phyloP scores from a whole-genome alignment of 116 monocot species.

The Posidonia oceanica region DNA sequence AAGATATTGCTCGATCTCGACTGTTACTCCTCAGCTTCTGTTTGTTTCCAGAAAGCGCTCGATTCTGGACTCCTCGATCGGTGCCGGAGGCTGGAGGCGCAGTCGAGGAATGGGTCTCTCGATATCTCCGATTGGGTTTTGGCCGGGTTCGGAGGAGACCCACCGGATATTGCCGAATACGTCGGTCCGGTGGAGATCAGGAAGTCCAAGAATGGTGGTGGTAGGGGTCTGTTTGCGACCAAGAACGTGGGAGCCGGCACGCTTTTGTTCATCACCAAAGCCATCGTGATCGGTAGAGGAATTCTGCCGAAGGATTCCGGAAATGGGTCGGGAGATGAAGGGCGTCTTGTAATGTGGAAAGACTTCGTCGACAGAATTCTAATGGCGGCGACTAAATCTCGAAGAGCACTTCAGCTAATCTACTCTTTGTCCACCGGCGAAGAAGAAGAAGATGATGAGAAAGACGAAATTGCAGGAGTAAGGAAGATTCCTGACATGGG shows the following conservation, averaged over 20 bases:
- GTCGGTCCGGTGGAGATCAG: conserved; percentile 65
- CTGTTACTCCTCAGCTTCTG: conserved; percentile 42
- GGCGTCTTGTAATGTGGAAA: conserved; percentile 80
- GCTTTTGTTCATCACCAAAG: conserved; percentile 45
- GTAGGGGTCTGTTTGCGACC: conserved; percentile 54
- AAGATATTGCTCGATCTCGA: conserved; percentile 47
- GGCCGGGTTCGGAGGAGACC: conserved; percentile 36
- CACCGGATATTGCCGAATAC: conserved; percentile 72
- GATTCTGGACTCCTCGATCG: conserved; percentile 24
- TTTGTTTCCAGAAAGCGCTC: conserved; percentile 36
- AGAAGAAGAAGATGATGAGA: conserved; percentile 12
- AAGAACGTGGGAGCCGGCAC: conserved; percentile 57
- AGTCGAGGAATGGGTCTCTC: conserved; percentile 49
- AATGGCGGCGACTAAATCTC: conserved; percentile 27
- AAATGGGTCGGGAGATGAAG: conserved; percentile 13
- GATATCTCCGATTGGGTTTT: conserved; percentile 73
- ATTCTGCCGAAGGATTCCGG: conserved; percentile 32
- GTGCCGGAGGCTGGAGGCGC: conserved; percentile 39
- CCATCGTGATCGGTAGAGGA: conserved; percentile 50
- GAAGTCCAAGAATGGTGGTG: conserved; percentile 16
- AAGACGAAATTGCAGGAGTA: background rate
- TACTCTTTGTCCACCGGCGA: conserved; percentile 50
- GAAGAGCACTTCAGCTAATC: conserved; percentile 30
- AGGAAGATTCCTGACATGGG: conserved; percentile 37
- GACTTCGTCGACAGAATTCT: conserved; percentile 63